phyloP scores from a whole-genome alignment of 1,284 basidiomycete genomes.

The Porodaedalea pini region DNA sequence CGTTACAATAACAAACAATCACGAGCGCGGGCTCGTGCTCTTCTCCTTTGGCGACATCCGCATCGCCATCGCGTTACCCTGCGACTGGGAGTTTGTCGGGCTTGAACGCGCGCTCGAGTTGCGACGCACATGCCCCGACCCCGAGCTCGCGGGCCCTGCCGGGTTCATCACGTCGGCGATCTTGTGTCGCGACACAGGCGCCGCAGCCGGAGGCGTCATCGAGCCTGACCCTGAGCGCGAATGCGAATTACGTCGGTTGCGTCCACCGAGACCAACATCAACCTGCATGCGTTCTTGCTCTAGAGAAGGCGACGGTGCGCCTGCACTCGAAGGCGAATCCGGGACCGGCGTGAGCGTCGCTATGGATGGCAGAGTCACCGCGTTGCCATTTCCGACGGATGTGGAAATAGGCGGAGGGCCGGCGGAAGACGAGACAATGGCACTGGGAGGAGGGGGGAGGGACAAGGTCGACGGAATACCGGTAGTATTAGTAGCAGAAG shows the following conservation, averaged over 20 bases:
- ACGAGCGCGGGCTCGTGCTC: constrained; percentile 15
- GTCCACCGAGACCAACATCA: constrained; percentile 46
- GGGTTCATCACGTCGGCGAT: constrained; percentile 40
- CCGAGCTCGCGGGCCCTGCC: constrained; percentile 1
- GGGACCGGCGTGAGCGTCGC: constrained; percentile 53
- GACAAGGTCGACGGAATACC: constrained; percentile 59
- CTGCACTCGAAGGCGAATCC: constrained; percentile 15
- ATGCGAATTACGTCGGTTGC: constrained; percentile 43
- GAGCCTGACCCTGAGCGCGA: constrained; percentile 34
- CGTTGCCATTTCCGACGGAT: constrained; percentile 6
- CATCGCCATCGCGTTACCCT: constrained; percentile 16
- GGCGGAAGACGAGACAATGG: constrained; percentile 37
- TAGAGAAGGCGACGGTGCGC: constrained; percentile 9
- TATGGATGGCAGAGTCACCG: constrained; percentile 57
- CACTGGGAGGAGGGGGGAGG: constrained; percentile 67
- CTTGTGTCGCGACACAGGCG: constrained; percentile 45
- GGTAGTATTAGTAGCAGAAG: constrained; percentile 50
- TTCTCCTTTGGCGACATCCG: constrained; percentile 17
- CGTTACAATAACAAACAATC: background rate
- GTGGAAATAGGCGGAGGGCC: constrained; percentile 23
- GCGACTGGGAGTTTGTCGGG: constrained; percentile 13
- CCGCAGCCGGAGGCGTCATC: constrained; percentile 35
- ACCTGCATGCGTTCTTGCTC: constrained; percentile 23
- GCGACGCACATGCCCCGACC: background rate
- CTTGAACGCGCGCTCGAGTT: constrained; percentile 10